These are phyloP conservation scores for Claviceps quebecensis DNA, from an alignment of 2,329 filamentous ascomycete genomes.

Conservation along the genomic window DNA sequence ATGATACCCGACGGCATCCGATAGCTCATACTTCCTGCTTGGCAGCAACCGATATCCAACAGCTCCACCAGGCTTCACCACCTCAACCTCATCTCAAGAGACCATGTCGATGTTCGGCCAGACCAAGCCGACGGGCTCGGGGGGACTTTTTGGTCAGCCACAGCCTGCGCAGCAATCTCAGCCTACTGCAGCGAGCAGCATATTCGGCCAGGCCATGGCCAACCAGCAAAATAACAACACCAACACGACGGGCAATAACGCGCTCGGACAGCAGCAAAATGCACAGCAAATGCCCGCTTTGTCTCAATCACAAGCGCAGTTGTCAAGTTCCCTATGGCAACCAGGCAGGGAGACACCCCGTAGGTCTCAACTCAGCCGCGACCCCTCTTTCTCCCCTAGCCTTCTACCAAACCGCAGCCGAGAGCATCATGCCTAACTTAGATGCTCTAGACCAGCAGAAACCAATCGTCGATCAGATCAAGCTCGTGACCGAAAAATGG, in stretches of 20 bases:
- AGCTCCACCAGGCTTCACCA: slow-evolving; percentile 4
- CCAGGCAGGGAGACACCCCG: slow-evolving; percentile 35
- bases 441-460: slow-evolving; percentile 40
- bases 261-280: slow-evolving; percentile 23
- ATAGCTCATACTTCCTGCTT: too few species aligned
- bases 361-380: slow-evolving; percentile 16
- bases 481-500: slow-evolving; percentile 60
- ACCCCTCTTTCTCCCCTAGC: background rate
- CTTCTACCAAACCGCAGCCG: background rate
- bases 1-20: too few species aligned
- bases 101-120: slow-evolving; percentile 27
- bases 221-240: slow-evolving; percentile 25
- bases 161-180: slow-evolving; percentile 20
- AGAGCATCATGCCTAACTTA: background rate
- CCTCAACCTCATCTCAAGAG: background rate
- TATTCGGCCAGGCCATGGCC: slow-evolving; percentile 18
- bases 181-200: slow-evolving; percentile 11
- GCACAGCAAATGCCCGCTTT: slow-evolving; percentile 27
- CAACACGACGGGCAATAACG: slow-evolving; percentile 14
- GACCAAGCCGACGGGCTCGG: slow-evolving; percentile 19
- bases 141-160: slow-evolving; percentile 24
- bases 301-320: slow-evolving; percentile 31
- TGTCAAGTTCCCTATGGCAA: slow-evolving; percentile 39
- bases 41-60: background rate
- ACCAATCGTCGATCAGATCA: slow-evolving; percentile 60